Conservation (phyloP, 1,139 yeast genomes). For the Saccharomyces hybrid region DNA sequence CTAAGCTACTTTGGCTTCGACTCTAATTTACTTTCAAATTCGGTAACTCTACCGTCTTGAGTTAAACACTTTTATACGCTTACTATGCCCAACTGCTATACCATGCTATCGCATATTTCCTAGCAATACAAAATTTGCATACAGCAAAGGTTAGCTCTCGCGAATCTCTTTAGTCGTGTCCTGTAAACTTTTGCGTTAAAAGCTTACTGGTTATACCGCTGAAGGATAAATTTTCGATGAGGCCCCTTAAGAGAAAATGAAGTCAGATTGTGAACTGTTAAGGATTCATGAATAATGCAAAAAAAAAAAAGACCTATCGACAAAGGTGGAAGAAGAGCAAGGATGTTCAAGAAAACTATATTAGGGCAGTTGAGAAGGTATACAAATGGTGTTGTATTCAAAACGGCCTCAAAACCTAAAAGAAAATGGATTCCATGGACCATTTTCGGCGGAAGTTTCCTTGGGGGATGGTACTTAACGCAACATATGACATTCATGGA, state of each 20-base stretch:
- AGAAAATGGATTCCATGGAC: conserved; percentile 21
- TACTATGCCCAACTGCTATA: background rate
- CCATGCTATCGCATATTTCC: background rate
- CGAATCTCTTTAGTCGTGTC: background rate
- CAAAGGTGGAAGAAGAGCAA: background rate
- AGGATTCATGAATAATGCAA: background rate
- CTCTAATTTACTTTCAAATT: no score
- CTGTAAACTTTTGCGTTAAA: background rate
- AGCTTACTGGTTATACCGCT: background rate
- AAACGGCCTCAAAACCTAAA: conserved; percentile 4
- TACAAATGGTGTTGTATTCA: background rate
- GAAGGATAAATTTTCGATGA: background rate
- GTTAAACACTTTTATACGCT: background rate
- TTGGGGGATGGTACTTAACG: conserved; percentile 28
- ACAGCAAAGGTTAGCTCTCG: background rate
- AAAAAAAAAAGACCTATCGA: background rate
- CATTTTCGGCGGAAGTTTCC: conserved; percentile 28
- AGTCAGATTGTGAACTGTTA: background rate
- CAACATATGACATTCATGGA: conserved; percentile 32
- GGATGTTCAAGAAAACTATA: background rate
- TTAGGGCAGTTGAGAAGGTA: background rate
- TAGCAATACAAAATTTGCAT: background rate
- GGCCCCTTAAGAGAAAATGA: background rate
- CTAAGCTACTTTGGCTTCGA: no score
- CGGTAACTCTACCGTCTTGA: background rate